Conservation (phyloP, 139 green algal genomes). For the Trebouxia sp. region DNA sequence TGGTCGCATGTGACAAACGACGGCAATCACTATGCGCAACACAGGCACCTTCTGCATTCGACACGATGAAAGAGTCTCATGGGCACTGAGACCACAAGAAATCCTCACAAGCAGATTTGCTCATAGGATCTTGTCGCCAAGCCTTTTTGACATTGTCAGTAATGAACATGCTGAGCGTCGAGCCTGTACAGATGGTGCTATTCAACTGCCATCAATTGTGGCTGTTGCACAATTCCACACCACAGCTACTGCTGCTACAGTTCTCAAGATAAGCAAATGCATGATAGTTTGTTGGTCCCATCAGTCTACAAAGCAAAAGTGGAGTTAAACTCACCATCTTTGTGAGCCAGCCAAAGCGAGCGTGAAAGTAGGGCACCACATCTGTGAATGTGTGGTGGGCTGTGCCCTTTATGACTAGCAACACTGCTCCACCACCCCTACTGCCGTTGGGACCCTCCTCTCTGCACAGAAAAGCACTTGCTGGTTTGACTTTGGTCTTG, state of each 20-base stretch:
- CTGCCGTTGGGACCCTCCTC: not conserved
- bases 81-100: too few relatives aligned
- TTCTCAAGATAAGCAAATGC: too few relatives aligned
- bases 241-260: too few relatives aligned
- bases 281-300: not conserved
- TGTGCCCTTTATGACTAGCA: conserved; percentile 43
- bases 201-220: too few relatives aligned
- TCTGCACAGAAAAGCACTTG: not conserved
- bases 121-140: not conserved
- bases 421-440: conserved; percentile 43
- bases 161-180: not conserved
- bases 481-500: not conserved
- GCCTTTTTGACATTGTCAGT: not conserved
- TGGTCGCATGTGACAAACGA: too few relatives aligned
- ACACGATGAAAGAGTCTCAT: too few relatives aligned
- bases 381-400: conserved; percentile 57
- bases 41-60: too few relatives aligned
- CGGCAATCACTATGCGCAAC: too few relatives aligned
- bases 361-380: conserved; percentile 20
- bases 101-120: too few relatives aligned
- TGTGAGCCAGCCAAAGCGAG: conserved; percentile 19
- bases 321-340: not conserved
- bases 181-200: too few relatives aligned
- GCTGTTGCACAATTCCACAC: too few relatives aligned
- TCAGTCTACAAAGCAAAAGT: not conserved